Evolutionary conservation across 2,329 filamentous ascomycete species (phyloP).

Genomic region (Herpotrichia juniperi): DNA sequence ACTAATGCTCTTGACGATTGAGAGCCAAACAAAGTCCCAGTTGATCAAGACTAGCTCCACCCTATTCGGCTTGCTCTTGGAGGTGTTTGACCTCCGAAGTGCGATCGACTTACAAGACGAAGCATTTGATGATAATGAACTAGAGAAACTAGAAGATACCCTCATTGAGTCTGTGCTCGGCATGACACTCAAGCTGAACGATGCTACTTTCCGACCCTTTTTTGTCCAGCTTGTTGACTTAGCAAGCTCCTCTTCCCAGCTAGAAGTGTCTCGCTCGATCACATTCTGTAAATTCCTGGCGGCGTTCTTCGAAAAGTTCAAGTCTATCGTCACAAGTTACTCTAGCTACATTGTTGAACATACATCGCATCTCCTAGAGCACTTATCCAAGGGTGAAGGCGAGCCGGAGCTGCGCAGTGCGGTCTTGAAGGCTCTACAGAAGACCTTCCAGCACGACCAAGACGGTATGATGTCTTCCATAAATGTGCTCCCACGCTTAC

Average conservation of each 20-base stretch:
- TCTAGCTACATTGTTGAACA: constrained; percentile 83
- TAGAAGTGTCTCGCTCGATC: constrained; percentile 60
- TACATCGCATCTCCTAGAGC: constrained; percentile 66
- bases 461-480: constrained; percentile 59
- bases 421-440: constrained; percentile 73
- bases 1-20: constrained; percentile 72
- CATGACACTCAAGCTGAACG: constrained; percentile 97
- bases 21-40: constrained; percentile 76
- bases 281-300: constrained; percentile 83
- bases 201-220: constrained; percentile 88
- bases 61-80: constrained; percentile 67
- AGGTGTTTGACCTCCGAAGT: constrained; percentile 68
- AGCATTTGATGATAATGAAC: constrained; percentile 54
- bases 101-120: constrained; percentile 45
- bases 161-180: constrained; percentile 77
- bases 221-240: constrained; percentile 88
- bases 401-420: constrained; percentile 69
- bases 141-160: constrained; percentile 67
- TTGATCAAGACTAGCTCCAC: constrained; percentile 76
- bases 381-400: constrained; percentile 46
- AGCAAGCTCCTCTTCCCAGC: constrained; percentile 47
- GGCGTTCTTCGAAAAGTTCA: constrained; percentile 81
- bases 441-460: constrained; percentile 86
- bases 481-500: no score
- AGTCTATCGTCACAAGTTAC: constrained; percentile 94